Base-by-base conservation (phyloP, 306 rosid species). In the Argentina anserina region DNA sequence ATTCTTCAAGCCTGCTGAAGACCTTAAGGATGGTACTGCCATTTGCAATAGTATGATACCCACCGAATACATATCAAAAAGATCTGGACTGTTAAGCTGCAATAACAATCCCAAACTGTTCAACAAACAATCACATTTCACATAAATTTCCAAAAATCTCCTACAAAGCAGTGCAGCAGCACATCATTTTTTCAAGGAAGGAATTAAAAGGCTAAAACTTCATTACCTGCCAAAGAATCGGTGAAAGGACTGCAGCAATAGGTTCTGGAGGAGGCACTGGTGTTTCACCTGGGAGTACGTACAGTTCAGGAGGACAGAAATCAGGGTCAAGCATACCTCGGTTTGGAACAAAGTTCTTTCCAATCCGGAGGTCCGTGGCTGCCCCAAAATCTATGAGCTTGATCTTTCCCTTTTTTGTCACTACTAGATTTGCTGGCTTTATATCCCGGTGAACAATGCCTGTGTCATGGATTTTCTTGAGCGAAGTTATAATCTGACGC, bases 351-450 rank as follows among this genome's bases (percentile, higher is more conserved):
- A 89, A 94, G 84, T 94, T 94, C 89, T 91, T 94, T 65, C 99
- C 97, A 12, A 94, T 91, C 62, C 99, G 85, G 58, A 94, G 90
- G 80, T 91, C 99, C 6, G 99, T 79, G 45, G 99, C 96, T 28
- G 97, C 96, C 79, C 99, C 99, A 50, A 94, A 94, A 83, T 91
- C 97, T 63, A 91, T 94, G 83, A 91, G 89, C 83, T 94, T 94
- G 76, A 91, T 84, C 91, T 81, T 77, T 55, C 98, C 97, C 65
- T 60, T 75, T 73, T 82, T 87, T 2, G 96, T 94, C 66, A 94
- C 99, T 42, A 94, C 99, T 68, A 94, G 70, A 79, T 94, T 94
- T 69, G 89, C 91, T 66, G 99, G 97, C 86, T 94, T 94, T 76
- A 89, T 85, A 77, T 93, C 98, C 70, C 98, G 84, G 74, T 93